Base-by-base conservation (phyloP, 2,329 filamentous ascomycete genomes). In the Pseudogymnoascus sp. region DNA sequence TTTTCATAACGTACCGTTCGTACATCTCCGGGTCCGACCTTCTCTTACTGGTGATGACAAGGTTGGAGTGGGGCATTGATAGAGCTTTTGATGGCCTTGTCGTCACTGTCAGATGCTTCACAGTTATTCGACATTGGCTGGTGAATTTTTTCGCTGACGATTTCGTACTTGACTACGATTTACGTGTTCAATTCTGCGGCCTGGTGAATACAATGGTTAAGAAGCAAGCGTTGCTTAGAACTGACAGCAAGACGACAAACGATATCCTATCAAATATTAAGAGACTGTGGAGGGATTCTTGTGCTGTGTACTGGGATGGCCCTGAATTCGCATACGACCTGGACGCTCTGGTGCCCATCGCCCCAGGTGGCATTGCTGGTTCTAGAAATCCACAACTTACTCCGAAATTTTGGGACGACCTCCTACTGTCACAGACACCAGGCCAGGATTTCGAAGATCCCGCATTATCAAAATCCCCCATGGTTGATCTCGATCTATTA, bases 101-200 rank as follows among this genome's bases (percentile, higher is more conserved):
- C 62, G 95, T 97, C n/a, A 86, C 93, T 61, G 96, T 99, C 14
- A 86, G 95, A 45, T 96, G 93, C 0, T 99, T 98, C 78, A 95
- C 97, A 25, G 95, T 95, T 6, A 82, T 98, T 51, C 87, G 95
- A 64, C 95, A 99, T 76, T 99, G 95, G 95, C 93, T 98, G 64
- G 78, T 99, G 67, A 99, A 99, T 75, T 99, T 99, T 76, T 99
- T 98, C 69, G 83, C 90, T 63, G 95, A 99, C 73, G 95, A 99
- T 73, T 99, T 96, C 74, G 85, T 96, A 43, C 77, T 88, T 23
- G 86, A 93, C 73, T 87, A 89, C 72, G 79, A 84, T 51, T 80
- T 98, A 34, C 87, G 93, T 7, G 79, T 84, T 4, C 84, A 85
- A 14, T 97, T 97, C 73, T 97, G 93, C 76, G 81, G 86, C 34